Evolutionary conservation across 169 alveolate genomes (phyloP), one percentile per base, ranked within the genome.

Genomic region (Plasmodium fragile): DNA sequence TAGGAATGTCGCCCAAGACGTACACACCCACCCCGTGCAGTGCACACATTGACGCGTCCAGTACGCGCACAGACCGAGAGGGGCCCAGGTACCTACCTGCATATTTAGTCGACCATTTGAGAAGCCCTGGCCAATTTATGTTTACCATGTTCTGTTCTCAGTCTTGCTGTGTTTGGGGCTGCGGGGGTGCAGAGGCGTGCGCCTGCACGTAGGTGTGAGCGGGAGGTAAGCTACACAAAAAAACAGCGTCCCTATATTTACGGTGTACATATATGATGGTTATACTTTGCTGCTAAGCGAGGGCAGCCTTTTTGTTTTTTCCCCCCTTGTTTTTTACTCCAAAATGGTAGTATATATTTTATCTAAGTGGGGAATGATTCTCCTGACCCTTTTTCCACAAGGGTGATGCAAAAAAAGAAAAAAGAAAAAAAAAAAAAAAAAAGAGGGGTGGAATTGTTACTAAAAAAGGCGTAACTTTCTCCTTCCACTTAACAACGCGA

Each of bases 111-210:
- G 94, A 89, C 94, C 94, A 89, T 69, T 89, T 89, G 11, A 89
- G 94, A n/a, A 89, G 53, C 82, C 94, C 94, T 28, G 94, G 94
- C 94, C 94, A 80, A 11, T 91, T 91, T 91, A 80, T 91, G 83
- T 80, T 91, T 91, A 80, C 92, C 92, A 91, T 91, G 25, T 73
- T 84, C 53, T 72, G 28, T 3, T 70, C 36, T 79, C 55, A 34
- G 79, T 34, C 81, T 87, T 43, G 13, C 22, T 72, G 22, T 3
- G 16, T 52, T 52, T 32, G 65, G 30, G 65, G 10, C 41, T 36
- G 53, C 49, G 28, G 16, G 52, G 65, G 39, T 25, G 59, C 32
- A 28, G 28, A 32, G 36, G 25, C 43, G 65, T 22, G 16, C 13
- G 3, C 75, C n/a, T 25, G 75, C 34, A 65, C 16, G 75, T 25